Percentiles rank a stretch among this genome's conserved stretches.
Evolutionary conservation across 257 asterid species (phyloP).

Genomic region (Primulina eburnea): DNA sequence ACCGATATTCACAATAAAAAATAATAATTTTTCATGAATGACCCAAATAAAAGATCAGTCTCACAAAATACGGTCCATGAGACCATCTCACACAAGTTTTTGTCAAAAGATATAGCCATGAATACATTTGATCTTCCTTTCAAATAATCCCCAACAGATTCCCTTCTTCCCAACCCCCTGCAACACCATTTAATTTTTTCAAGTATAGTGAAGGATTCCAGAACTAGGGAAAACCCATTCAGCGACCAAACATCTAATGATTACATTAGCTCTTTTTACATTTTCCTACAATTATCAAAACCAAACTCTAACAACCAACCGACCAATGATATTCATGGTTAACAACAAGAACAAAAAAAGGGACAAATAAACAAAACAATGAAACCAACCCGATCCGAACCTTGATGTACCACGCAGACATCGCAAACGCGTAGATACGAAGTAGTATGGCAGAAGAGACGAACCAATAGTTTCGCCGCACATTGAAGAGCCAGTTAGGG

Average conservation of each 20-base stretch:
- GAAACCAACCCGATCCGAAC: conserved; percentile 61
- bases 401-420: conserved; percentile 47
- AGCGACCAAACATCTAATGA: background rate
- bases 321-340: background rate
- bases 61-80: no score
- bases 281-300: background rate
- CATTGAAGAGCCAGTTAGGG: background rate
- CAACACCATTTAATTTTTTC: background rate
- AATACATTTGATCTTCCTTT: no score
- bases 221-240: background rate
- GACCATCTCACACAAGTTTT: no score
- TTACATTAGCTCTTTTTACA: conserved; percentile 14
- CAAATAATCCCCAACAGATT: no score
- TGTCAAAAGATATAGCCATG: no score
- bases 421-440: conserved; percentile 50
- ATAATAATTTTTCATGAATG: no score
- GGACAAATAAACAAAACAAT: conserved; percentile 18
- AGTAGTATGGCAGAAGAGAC: conserved; percentile 53
- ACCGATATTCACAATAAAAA: no score
- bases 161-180: background rate
- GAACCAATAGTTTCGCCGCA: conserved; percentile 71
- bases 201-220: background rate
- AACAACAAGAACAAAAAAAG: conserved; percentile 5
- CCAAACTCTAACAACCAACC: background rate
- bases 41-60: no score